Percentiles rank a stretch among this genome's conserved stretches.
Conservation (phyloP, 1,284 basidiomycete genomes). For the Pseudozyma pruni region DNA sequence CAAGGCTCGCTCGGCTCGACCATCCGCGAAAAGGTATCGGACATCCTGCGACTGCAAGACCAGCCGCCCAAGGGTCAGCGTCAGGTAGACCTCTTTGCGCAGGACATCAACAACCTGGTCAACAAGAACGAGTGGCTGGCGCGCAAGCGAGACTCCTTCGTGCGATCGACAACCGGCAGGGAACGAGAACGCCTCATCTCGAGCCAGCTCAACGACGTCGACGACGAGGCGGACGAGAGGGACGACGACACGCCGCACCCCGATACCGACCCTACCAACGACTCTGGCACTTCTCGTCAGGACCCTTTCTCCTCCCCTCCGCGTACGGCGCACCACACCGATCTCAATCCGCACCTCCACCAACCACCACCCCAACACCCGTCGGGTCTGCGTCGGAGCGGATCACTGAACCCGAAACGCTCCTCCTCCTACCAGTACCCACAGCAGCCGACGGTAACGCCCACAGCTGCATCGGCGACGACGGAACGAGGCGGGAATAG, state of each 20-base stretch:
- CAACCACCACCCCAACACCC: constrained; percentile 43
- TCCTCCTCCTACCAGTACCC: constrained; percentile 31
- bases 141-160: constrained; percentile 34
- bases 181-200: constrained; percentile 21
- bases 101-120: constrained; percentile 48
- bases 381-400: constrained; percentile 10
- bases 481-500: not conserved
- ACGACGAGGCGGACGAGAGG: constrained; percentile 9
- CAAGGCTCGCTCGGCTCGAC: constrained; percentile 38
- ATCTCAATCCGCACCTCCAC: constrained; percentile 25
- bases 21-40: constrained; percentile 48
- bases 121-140: constrained; percentile 56
- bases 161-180: constrained; percentile 12
- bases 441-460: not conserved
- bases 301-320: constrained; percentile 29
- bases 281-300: not conserved
- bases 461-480: not conserved
- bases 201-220: not conserved
- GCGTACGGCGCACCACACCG: constrained; percentile 10
- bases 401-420: constrained; percentile 35
- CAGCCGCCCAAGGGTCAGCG: constrained; percentile 47
- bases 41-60: constrained; percentile 46
- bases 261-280: constrained; percentile 28
- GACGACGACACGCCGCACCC: constrained; percentile 36
- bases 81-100: constrained; percentile 47